Conservation (phyloP, 2,329 filamentous ascomycete species). For the Alternaria hordeiaustralica region DNA sequence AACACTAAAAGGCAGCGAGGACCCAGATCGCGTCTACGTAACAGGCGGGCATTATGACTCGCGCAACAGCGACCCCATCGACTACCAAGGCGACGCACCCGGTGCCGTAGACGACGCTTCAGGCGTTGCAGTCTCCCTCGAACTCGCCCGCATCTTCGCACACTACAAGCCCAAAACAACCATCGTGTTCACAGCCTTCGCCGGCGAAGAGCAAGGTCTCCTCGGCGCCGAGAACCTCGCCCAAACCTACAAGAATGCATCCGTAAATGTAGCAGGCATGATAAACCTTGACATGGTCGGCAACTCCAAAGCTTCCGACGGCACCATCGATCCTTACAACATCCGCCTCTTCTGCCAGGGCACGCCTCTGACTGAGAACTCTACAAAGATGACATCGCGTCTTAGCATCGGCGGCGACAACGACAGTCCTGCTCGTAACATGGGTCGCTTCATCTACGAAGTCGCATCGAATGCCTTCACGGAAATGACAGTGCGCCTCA, state of each 20-base stretch:
- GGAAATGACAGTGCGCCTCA: conserved; percentile 60
- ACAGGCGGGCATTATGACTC: conserved; percentile 63
- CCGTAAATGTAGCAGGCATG: conserved; percentile 60
- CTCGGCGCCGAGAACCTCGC: conserved; percentile 59
- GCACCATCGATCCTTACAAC: conserved; percentile 53
- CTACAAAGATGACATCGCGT: conserved; percentile 40
- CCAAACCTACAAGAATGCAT: conserved; percentile 56
- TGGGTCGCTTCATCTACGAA: conserved; percentile 61
- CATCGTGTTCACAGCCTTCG: conserved; percentile 61
- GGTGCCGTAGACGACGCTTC: conserved; percentile 61
- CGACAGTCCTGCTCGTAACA: conserved; percentile 59
- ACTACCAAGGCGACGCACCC: conserved; percentile 59
- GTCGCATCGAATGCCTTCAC: conserved; percentile 57
- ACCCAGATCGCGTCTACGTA: conserved; percentile 58
- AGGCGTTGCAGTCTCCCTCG: conserved; percentile 52
- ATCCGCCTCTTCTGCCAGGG: conserved; percentile 61
- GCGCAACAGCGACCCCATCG: conserved; percentile 55
- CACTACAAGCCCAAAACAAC: conserved; percentile 55
- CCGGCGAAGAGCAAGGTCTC: conserved; percentile 63
- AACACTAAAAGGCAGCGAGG: conserved; percentile 56
- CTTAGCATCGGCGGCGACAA: conserved; percentile 54
- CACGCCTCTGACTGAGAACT: conserved; percentile 53
- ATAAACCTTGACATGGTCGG: conserved; percentile 64
- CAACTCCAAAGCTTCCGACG: conserved; percentile 52
- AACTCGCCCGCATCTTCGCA: conserved; percentile 60